phyloP scores from a whole-genome alignment of 306 rosid species.

The Casuarina cunninghamiana region DNA sequence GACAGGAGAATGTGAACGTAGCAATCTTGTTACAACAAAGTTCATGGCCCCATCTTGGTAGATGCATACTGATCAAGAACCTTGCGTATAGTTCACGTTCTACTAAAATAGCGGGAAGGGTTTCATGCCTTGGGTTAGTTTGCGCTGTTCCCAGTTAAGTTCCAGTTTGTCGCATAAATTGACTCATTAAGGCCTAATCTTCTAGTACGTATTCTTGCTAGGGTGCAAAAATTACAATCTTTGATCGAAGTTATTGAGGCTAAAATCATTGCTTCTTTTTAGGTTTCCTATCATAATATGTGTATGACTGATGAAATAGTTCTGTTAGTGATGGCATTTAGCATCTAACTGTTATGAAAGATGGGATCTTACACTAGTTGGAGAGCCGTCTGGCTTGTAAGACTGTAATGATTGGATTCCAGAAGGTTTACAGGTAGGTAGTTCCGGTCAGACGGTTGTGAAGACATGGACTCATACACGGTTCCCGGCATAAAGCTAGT shows the following conservation, averaged over 20 bases:
- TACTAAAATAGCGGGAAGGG: too few species aligned
- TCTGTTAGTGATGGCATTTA: neutral
- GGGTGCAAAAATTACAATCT: neutral
- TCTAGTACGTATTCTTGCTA: neutral
- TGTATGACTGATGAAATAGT: neutral
- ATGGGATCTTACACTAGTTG: slow-evolving; percentile 65
- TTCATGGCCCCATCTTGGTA: too few species aligned
- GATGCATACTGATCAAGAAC: too few species aligned
- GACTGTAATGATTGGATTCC: slow-evolving; percentile 54
- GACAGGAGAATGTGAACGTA: too few species aligned
- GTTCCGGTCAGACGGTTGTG: slow-evolving; percentile 56
- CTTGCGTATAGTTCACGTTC: too few species aligned
- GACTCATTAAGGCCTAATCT: too few species aligned
- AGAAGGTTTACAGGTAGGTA: slow-evolving; percentile 62
- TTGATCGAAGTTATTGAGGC: too few species aligned
- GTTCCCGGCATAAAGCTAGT: slow-evolving; percentile 55
- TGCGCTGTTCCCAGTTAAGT: too few species aligned
- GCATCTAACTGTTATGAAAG: neutral
- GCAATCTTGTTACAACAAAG: too few species aligned
- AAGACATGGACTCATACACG: slow-evolving; percentile 45
- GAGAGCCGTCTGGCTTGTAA: slow-evolving; percentile 70
- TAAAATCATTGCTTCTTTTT: too few species aligned
- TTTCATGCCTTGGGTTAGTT: too few species aligned
- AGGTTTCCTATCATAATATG: neutral
- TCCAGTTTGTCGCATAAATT: too few species aligned